Evolutionary conservation across 345 rosid species (phyloP).

Genomic region (Leavenworthia alabamica): DNA sequence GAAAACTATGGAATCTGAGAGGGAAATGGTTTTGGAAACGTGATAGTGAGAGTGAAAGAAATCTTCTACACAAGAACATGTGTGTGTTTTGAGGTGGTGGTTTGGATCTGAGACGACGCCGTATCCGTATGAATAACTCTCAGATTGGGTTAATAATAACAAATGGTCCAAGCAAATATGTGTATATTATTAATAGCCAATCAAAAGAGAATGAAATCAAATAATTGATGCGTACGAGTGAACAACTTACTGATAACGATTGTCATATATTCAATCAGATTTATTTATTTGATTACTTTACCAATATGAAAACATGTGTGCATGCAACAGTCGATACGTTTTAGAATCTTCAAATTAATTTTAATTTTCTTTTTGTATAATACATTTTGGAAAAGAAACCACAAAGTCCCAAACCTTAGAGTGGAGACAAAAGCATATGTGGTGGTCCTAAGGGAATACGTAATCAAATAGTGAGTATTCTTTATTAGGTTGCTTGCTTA

Average conservation of each 20-base stretch:
- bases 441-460: not conserved
- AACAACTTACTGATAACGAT: not conserved
- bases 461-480: not conserved
- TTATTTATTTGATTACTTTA: not conserved
- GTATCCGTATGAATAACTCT: not conserved
- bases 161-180: not conserved
- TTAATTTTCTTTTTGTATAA: too few species aligned
- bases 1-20: constrained; percentile 1
- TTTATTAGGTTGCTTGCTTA: not conserved
- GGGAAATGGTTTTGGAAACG: not conserved
- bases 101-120: not conserved
- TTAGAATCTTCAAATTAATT: not conserved
- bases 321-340: not conserved
- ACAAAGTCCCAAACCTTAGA: not conserved
- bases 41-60: not conserved
- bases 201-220: not conserved
- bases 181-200: not conserved
- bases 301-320: not conserved
- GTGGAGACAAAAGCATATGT: not conserved
- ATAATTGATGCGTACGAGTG: not conserved
- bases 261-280: not conserved
- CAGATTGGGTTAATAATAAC: not conserved
- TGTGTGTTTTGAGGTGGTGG: not conserved
- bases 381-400: too few species aligned
- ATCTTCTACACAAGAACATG: not conserved